phyloP scores from a whole-genome alignment of 2,329 filamentous ascomycete species.

The Fusarium camptoceras region DNA sequence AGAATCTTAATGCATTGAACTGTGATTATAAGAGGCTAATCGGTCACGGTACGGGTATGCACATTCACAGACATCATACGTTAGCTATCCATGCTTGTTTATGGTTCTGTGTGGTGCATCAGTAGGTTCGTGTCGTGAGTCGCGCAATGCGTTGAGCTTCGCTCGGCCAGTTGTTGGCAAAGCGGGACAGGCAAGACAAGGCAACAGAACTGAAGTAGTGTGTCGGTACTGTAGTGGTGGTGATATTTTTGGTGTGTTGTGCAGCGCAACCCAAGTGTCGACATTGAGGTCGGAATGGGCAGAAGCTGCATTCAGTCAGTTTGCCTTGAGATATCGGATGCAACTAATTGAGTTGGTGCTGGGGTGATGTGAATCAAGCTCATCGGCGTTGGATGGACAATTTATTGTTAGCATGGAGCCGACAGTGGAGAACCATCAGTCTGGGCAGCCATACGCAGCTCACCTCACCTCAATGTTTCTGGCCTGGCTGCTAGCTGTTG shows the following conservation, averaged over 20 bases:
- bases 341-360: conserved; percentile 15
- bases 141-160: conserved; percentile 27
- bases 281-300: conserved; percentile 24
- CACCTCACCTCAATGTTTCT: conserved; percentile 24
- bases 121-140: conserved; percentile 19
- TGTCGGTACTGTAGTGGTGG: conserved; percentile 3
- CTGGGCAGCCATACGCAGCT: neutral
- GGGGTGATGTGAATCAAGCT: conserved; percentile 28
- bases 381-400: conserved; percentile 30
- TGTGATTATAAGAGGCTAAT: neutral
- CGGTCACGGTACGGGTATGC: neutral
- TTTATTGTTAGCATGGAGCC: conserved; percentile 7
- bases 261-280: conserved; percentile 28
- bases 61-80: conserved; percentile 14
- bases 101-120: conserved; percentile 14
- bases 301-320: conserved; percentile 8
- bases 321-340: neutral
- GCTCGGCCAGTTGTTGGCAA: conserved; percentile 17
- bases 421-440: conserved; percentile 2
- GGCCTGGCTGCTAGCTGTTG: conserved; percentile 21
- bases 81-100: conserved; percentile 5
- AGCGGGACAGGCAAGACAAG: conserved; percentile 30
- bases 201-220: neutral
- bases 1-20: conserved; percentile 1
- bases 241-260: conserved; percentile 28